Evolutionary conservation across 1,284 basidiomycete genomes (phyloP), one percentile per base, ranked within the genome.

Genomic region (Marasmius tenuissimus): DNA sequence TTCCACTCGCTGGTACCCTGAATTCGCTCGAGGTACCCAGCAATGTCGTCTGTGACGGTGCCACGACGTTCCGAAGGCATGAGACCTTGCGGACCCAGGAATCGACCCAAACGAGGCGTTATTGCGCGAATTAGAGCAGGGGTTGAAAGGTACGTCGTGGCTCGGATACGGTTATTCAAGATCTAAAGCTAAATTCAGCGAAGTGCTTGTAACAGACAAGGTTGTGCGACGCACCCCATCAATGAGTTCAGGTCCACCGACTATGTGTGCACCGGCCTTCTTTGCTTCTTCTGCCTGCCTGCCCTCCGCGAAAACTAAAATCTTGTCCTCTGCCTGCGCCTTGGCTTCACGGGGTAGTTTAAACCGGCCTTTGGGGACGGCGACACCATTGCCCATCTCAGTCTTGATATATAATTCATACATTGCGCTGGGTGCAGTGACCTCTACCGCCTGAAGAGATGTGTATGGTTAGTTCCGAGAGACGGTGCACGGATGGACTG

Each of bases 31-130:
- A 99, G 89, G 62, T 92, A 94, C 14, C 87, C 86, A 14, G 80
- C 87, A 61, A 97, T 82, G 63, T 97, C 93, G 59, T 94, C 91
- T 0, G 93, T 93, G 8, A 98, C 97, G 0, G 96, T 97, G 3
- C 97, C 97, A 66, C 97, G 85, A 75, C 96, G 91, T 64, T 91
- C 91, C 8, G 92, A 93, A 14, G 97, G 97, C 95, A 99, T 98
- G 58, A 99, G 77, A 64, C 96, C 96, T 63, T 94, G 89, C 48
- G 95, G 96, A 71, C 97, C 97, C 33, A 99, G 83, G 63, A 94
- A 86, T 67, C 96, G 89, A 38, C 96, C 96, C 7, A 98, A 83
- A 68, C 85, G 86, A 12, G 89, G 87, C 27, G 92, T 89, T 63
- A 98, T 92, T 38, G 85, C 77, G 34, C 88, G 85, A 61, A 97